Base-by-base conservation (phyloP, 139 green algal species). In the Tetraselmis striata region DNA sequence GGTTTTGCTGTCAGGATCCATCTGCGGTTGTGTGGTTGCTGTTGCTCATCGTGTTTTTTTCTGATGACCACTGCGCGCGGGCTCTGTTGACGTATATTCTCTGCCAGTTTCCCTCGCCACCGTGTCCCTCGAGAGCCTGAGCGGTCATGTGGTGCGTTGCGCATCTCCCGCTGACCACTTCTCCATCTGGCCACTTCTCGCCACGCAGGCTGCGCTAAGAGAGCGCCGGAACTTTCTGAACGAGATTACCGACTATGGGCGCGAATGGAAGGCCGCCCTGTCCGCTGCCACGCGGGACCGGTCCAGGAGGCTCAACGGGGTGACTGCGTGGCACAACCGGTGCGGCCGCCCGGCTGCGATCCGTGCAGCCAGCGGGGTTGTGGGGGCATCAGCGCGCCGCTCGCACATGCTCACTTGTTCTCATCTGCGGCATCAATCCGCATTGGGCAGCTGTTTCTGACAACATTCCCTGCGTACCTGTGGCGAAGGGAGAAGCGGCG, bases 371-470 rank as follows among this genome's bases (percentile, higher is more conserved):
- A 86, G 79, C 59, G 79, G 81, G 28, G 79, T 58, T 31, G 74
- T 90, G 29, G 79, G 83, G 77, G 81, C 88, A 2, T 83, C n/a
- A 78, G 58, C 80, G 84, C 59, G 59, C 31, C 59, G 81, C 28
- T n/a, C 28, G 75, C 81, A 23, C 30, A 32, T 11, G 80, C 30
- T 29, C 1, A n/a, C 23, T 59, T 31, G 0, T 85, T 59, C 25
- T 22, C 32, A 29, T 83, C 26, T 79, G 24, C 75, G 28, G 24
- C 23, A 75, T 23, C 11, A 29, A 23, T 26, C 11, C 25, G 75
- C 75, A 31, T 23, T 23, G 59, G 80, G 28, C 27, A 18, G 58
- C 11, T 87, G 29, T 86, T 11, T 24, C 5, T 87, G 11, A 74
- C 2, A 29, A 32, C 26, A 85, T 27, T 27, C 75, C n/a, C n/a